Conservation (phyloP, 352 stramenopile genomes). For the Phytophthora crassamura region DNA sequence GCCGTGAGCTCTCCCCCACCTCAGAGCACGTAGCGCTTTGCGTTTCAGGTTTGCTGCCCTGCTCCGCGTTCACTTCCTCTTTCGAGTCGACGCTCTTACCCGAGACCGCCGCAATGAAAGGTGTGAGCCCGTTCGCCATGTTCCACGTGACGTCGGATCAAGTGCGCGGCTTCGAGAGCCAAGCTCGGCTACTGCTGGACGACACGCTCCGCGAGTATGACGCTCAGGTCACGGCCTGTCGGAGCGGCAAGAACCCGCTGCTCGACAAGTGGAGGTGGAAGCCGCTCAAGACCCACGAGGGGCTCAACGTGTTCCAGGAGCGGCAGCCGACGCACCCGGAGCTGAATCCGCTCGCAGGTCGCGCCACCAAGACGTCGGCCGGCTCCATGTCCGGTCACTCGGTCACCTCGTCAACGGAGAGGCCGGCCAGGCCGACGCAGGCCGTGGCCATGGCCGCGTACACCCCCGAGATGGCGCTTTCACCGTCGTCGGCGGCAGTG, state of each 20-base stretch:
- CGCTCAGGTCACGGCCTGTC: constrained; percentile 15
- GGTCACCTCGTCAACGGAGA: constrained; percentile 1
- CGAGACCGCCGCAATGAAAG: constrained; percentile 25
- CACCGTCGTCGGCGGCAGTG: constrained; percentile 8
- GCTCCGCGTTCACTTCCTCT: constrained; percentile 14
- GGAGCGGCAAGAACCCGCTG: constrained; percentile 25
- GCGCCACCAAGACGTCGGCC: constrained; percentile 1
- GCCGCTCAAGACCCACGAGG: constrained; percentile 30
- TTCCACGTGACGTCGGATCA: constrained; percentile 30
- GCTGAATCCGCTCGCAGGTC: constrained; percentile 2
- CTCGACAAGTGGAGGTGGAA: constrained; percentile 47
- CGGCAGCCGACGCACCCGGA: constrained; percentile 33
- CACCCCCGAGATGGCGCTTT: constrained; percentile 21
- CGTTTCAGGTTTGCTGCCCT: not conserved
- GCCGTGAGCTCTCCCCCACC: too few species aligned
- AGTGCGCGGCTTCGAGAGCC: constrained; percentile 18
- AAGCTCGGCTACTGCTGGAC: constrained; percentile 32
- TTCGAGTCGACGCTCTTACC: constrained; percentile 11
- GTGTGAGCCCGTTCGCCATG: constrained; percentile 24
- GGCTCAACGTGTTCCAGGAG: constrained; percentile 44
- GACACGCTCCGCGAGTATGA: constrained; percentile 34
- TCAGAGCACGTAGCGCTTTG: not conserved
- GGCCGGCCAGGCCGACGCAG: constrained; percentile 14
- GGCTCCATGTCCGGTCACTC: constrained; percentile 15
- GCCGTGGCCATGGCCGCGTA: constrained; percentile 40